A percentile compares a stretch with the other conserved stretches of the same genome.
Conservation (phyloP, 106 monocot species). For the Platanthera guangdongensis region DNA sequence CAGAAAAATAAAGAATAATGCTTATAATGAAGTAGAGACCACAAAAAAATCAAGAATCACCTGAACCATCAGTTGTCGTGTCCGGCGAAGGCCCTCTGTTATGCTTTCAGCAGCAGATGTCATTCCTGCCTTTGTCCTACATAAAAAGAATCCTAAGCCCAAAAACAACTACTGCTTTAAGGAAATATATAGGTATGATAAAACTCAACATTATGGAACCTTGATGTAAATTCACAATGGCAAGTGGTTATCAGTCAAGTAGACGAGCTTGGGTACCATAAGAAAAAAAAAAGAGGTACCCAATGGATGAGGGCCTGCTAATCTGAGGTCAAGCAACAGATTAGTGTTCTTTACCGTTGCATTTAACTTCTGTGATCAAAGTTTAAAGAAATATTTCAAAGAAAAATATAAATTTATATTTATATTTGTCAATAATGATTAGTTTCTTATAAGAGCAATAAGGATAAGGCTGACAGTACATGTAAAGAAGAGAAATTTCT, state of each 20-base stretch:
- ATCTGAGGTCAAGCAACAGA: too few species aligned
- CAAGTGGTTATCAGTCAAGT: background rate
- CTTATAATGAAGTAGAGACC: background rate
- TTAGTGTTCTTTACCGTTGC: too few species aligned
- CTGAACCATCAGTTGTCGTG: slow-evolving; percentile 94
- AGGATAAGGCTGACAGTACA: too few species aligned
- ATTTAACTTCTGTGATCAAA: too few species aligned
- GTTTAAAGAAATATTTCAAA: too few species aligned
- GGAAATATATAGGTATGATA: background rate
- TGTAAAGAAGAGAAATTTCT: too few species aligned
- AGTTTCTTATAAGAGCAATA: too few species aligned
- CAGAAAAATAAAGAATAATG: slow-evolving; percentile 4
- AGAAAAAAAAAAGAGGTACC: background rate
- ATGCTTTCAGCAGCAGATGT: slow-evolving; percentile 90
- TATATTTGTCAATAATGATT: too few species aligned
- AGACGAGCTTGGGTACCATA: background rate
- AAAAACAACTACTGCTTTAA: background rate
- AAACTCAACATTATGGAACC: background rate
- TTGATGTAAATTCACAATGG: background rate
- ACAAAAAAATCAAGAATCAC: slow-evolving; percentile 22
- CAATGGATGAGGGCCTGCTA: too few species aligned
- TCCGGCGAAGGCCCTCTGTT: slow-evolving; percentile 84
- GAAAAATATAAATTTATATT: too few species aligned
- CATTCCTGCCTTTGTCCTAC: slow-evolving; percentile 88
- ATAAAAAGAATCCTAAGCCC: background rate